These are phyloP conservation scores for Moesziomyces parantarcticus DNA, from an alignment of 1,284 basidiomycete species.

Conservation along the genomic window DNA sequence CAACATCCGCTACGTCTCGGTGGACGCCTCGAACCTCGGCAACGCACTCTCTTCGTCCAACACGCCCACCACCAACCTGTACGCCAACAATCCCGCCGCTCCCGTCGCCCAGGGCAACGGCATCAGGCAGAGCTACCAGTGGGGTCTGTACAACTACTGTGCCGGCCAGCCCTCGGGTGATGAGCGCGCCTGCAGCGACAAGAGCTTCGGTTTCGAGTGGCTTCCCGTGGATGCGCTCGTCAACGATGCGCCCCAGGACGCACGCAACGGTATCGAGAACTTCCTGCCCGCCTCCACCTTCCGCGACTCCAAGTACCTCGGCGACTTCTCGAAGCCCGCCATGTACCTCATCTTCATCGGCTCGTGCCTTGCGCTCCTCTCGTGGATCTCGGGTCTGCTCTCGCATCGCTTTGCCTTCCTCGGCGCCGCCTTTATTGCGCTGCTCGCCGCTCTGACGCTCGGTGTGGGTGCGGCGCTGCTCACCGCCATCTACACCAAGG, in stretches of 20 bases:
- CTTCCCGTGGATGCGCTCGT: constrained; percentile 42
- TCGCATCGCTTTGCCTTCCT: constrained; percentile 60
- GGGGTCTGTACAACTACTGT: constrained; percentile 62
- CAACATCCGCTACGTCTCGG: constrained; percentile 55
- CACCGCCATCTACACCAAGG: constrained; percentile 59
- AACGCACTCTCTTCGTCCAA: constrained; percentile 27
- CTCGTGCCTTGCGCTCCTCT: constrained; percentile 57
- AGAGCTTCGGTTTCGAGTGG: constrained; percentile 53
- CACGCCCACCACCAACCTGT: constrained; percentile 32
- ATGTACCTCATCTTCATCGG: constrained; percentile 64
- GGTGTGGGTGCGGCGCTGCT: constrained; percentile 59
- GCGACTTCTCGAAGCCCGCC: constrained; percentile 51
- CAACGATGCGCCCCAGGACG: constrained; percentile 30
- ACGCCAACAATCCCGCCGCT: constrained; percentile 41
- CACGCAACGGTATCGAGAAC: constrained; percentile 16
- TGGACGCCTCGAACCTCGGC: constrained; percentile 42
- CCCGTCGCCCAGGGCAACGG: constrained; percentile 38
- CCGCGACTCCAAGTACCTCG: constrained; percentile 47
- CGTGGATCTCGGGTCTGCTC: constrained; percentile 59
- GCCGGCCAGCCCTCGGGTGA: constrained; percentile 29
- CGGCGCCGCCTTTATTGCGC: constrained; percentile 52
- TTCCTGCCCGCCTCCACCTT: constrained; percentile 45
- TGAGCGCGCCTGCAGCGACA: constrained; percentile 30
- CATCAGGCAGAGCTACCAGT: constrained; percentile 49
- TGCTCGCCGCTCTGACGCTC: constrained; percentile 53